Conservation (phyloP, 192 early-diverging fungal species). For the Diversispora eburnea region DNA sequence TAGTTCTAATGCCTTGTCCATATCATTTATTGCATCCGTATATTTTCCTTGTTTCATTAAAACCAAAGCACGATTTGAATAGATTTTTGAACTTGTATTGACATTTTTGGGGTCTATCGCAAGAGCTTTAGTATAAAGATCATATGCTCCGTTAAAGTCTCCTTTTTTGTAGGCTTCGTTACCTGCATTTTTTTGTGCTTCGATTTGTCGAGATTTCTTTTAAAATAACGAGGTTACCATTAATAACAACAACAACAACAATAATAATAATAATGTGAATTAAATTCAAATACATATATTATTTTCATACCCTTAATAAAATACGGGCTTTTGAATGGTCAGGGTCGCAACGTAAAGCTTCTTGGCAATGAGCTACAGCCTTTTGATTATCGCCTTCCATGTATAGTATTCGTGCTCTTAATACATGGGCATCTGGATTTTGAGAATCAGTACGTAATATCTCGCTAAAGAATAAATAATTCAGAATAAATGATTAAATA, state of each 20-base stretch:
- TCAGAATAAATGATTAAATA: too few relatives aligned
- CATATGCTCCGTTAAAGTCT: constrained; percentile 58
- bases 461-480: constrained; percentile 34
- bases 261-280: not conserved
- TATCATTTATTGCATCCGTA: constrained; percentile 57
- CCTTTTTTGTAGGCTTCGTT: constrained; percentile 69
- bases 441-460: constrained; percentile 59
- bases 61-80: constrained; percentile 75
- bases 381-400: constrained; percentile 62
- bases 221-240: not conserved
- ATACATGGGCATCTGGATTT: constrained; percentile 66
- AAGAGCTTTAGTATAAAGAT: constrained; percentile 63
- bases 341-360: constrained; percentile 74
- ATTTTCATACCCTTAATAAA: constrained; percentile 38
- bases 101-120: constrained; percentile 63
- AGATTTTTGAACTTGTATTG: constrained; percentile 61
- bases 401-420: constrained; percentile 67
- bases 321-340: constrained; percentile 66
- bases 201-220: constrained; percentile 61
- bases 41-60: constrained; percentile 60
- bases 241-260: not conserved
- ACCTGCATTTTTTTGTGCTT: constrained; percentile 63
- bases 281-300: too few relatives aligned
- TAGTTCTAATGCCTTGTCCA: constrained; percentile 62
- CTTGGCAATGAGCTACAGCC: constrained; percentile 47